A percentile compares a stretch with the other conserved stretches of the same genome.
phyloP scores from a whole-genome alignment of 108 stramenopile species.

The Pseudonitzschia delicatissima region DNA sequence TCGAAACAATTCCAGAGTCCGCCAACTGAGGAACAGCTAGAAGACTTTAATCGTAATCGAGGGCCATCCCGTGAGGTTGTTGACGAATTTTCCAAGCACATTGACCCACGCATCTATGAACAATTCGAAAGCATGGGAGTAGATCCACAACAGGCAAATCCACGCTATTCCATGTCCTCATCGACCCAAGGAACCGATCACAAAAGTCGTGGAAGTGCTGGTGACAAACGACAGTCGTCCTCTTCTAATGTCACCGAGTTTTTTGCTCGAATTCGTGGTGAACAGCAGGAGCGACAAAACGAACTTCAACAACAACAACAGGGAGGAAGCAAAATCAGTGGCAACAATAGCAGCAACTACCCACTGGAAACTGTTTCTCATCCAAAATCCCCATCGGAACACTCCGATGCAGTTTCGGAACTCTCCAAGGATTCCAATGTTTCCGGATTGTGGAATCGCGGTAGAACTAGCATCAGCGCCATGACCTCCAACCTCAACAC shows the following conservation, averaged over 20 bases:
- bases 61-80: background rate
- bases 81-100: background rate
- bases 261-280: conserved; percentile 24
- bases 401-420: conserved; percentile 23
- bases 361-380: background rate
- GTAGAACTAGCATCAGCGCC: conserved; percentile 17
- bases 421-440: conserved; percentile 9
- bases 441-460: conserved; percentile 32
- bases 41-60: background rate
- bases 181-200: background rate
- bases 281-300: background rate
- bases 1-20: background rate
- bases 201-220: background rate
- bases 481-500: conserved; percentile 24
- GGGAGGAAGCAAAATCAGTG: too few species aligned
- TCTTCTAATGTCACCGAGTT: conserved; percentile 13
- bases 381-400: background rate
- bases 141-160: background rate
- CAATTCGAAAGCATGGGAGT: background rate
- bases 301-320: background rate
- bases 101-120: conserved; percentile 5
- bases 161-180: background rate
- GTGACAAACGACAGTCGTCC: background rate
- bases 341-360: conserved; percentile 3
- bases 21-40: background rate